Evolutionary conservation across 2,329 filamentous ascomycete species (phyloP).

Genomic region (Didymella lethalis): DNA sequence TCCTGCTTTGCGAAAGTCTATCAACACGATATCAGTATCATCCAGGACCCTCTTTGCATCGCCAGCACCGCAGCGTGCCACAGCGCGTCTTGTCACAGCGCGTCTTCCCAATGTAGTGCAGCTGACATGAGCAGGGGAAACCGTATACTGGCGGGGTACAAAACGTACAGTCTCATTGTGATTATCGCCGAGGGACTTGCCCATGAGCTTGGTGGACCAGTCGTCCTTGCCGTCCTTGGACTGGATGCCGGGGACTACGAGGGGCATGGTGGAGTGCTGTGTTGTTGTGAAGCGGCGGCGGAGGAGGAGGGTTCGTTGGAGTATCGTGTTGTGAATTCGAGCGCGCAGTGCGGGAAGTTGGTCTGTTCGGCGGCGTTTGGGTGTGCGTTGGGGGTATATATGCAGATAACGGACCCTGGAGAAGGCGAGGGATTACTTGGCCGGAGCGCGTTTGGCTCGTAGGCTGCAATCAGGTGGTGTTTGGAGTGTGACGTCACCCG

Average conservation of each 20-base stretch:
- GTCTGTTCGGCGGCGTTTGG: not conserved
- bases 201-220: slow-evolving; percentile 59
- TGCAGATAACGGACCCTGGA: slow-evolving; percentile 22
- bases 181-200: slow-evolving; percentile 60
- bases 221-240: slow-evolving; percentile 50
- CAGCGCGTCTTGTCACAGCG: not conserved
- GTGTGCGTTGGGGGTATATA: slow-evolving; percentile 22
- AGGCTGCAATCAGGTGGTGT: slow-evolving; percentile 27
- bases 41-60: no score
- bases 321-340: slow-evolving; percentile 2
- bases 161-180: slow-evolving; percentile 55
- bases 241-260: slow-evolving; percentile 59
- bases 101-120: not conserved
- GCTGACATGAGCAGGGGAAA: not conserved
- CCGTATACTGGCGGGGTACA: slow-evolving; percentile 1
- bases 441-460: slow-evolving; percentile 19
- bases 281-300: slow-evolving; percentile 10
- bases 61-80: no score
- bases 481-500: slow-evolving; percentile 35
- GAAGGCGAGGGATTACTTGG: slow-evolving; percentile 26
- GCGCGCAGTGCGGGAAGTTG: no score
- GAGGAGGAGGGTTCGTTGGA: slow-evolving; percentile 3
- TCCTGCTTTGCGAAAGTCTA: slow-evolving; percentile 61
- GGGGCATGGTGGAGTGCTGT: slow-evolving; percentile 54
- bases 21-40: not conserved